phyloP scores from a whole-genome alignment of 441 rosid genomes.

The Pelargonium hybrid region DNA sequence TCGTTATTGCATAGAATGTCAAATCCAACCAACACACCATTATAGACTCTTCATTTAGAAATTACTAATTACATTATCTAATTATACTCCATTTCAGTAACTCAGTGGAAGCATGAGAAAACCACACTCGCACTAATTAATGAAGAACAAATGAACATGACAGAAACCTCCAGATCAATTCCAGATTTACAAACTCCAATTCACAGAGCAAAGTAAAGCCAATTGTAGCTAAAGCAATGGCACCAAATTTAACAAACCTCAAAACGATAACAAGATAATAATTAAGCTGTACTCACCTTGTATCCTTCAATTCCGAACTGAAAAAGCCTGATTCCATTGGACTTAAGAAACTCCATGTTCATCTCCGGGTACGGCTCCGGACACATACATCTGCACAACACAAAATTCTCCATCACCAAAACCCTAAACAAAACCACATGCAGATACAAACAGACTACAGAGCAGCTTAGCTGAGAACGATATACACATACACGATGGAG shows the following conservation, averaged over 20 bases:
- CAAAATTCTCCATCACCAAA: slow-evolving; percentile 1
- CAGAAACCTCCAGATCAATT: not conserved
- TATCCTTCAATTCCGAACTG: slow-evolving; percentile 60
- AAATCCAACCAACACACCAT: not conserved
- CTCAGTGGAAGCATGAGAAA: not conserved
- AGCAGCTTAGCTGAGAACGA: not conserved
- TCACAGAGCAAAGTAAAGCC: not conserved
- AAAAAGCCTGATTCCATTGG: slow-evolving; percentile 51
- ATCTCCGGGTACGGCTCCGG: slow-evolving; percentile 50
- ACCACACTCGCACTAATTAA: not conserved
- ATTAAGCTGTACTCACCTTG: slow-evolving; percentile 31
- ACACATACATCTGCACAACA: slow-evolving; percentile 35
- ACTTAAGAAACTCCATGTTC: slow-evolving; percentile 37
- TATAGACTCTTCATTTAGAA: not conserved
- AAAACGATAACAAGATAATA: not conserved
- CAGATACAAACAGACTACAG: not conserved
- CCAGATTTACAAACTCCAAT: not conserved
- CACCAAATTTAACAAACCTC: not conserved
- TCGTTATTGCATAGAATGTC: not conserved
- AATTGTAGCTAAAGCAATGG: not conserved
- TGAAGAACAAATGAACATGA: not conserved
- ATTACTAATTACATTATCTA: too few species aligned
- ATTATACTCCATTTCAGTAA: not conserved
- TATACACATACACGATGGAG: slow-evolving; percentile 48
- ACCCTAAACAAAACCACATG: not conserved